phyloP scores from a whole-genome alignment of 768 basidiomycete genomes.

The Suillus subalutaceus region DNA sequence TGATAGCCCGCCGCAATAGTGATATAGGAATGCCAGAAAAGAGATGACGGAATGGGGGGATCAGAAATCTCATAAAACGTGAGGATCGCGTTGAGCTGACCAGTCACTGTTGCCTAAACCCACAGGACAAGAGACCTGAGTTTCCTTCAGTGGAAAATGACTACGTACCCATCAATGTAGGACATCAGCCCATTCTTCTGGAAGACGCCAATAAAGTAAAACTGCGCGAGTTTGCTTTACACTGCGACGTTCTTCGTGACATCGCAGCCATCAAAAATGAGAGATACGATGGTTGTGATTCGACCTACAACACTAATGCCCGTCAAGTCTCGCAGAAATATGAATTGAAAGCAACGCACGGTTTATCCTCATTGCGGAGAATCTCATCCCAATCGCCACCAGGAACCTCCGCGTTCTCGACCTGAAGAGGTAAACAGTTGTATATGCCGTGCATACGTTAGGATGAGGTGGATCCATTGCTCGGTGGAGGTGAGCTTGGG shows the following conservation, averaged over 20 bases:
- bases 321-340: not conserved
- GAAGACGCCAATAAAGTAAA: conserved; percentile 39
- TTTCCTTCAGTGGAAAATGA: too few species aligned
- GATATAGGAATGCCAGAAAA: conserved; percentile 69
- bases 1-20: conserved; percentile 72
- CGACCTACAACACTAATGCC: conserved; percentile 45
- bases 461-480: conserved; percentile 77
- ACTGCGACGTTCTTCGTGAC: conserved; percentile 61
- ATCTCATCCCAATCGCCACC: conserved; percentile 80
- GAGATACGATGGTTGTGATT: conserved; percentile 47
- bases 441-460: conserved; percentile 71
- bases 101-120: conserved; percentile 65
- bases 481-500: conserved; percentile 58
- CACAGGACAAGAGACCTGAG: too few species aligned
- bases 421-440: conserved; percentile 42
- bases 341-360: conserved; percentile 46
- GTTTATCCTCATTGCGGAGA: conserved; percentile 77
- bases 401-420: conserved; percentile 72
- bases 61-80: conserved; percentile 88
- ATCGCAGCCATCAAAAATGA: conserved; percentile 58
- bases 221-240: conserved; percentile 75
- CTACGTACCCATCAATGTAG: conserved; percentile 67
- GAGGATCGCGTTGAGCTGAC: conserved; percentile 80
- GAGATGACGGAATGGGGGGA: conserved; percentile 66
- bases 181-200: conserved; percentile 57